phyloP scores from a whole-genome alignment of 495 filamentous ascomycete genomes.

The Podospora bellae-mahoneyi region DNA sequence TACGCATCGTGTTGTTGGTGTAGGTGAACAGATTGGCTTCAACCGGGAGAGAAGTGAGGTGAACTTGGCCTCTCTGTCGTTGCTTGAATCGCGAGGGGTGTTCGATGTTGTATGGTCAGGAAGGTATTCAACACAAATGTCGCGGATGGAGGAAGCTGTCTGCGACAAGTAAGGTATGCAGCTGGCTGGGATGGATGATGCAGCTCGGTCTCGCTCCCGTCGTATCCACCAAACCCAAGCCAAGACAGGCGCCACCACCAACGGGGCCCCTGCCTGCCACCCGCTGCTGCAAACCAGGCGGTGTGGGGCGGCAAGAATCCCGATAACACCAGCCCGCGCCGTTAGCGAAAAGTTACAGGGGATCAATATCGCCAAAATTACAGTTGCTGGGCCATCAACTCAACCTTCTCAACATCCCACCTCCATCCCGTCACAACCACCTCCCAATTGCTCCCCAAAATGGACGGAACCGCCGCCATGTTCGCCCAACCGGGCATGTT shows the following conservation, averaged over 20 bases:
- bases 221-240: neutral
- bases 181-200: slow-evolving; percentile 12
- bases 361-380: slow-evolving; percentile 14
- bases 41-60: neutral
- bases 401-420: neutral
- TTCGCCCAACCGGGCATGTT: slow-evolving; percentile 35
- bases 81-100: too few species aligned
- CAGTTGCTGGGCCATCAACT: neutral
- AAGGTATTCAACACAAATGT: neutral
- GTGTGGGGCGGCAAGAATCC: slow-evolving; percentile 21
- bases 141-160: neutral
- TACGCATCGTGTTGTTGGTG: slow-evolving; percentile 49
- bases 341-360: slow-evolving; percentile 6
- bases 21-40: slow-evolving; percentile 8
- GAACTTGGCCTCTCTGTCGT: too few species aligned
- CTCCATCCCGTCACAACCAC: neutral
- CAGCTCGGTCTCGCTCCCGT: neutral
- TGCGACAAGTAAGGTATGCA: neutral
- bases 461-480: slow-evolving; percentile 2
- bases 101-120: too few species aligned
- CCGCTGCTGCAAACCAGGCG: slow-evolving; percentile 8
- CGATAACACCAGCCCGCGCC: slow-evolving; percentile 13
- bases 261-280: too few species aligned
- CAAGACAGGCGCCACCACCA: slow-evolving; percentile 1
- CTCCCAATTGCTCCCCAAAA: neutral